Percentiles rank a stretch among this genome's conserved stretches.
These are phyloP conservation scores for Taphrina pruni DNA, from an alignment of 1,139 yeast species.

Conservation along the genomic window DNA sequence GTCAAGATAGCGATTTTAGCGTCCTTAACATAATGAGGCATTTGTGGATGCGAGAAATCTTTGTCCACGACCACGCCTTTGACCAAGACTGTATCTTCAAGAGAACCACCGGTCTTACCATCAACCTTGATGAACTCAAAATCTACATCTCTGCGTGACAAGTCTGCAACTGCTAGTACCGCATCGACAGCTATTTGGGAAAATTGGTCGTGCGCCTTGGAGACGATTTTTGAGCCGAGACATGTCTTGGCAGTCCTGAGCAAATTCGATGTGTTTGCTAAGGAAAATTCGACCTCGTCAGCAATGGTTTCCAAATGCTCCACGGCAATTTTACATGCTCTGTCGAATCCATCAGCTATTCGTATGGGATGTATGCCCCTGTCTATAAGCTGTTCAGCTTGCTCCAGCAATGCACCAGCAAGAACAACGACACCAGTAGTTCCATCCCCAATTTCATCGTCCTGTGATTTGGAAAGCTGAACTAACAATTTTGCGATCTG, in stretches of 20 bases:
- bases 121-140: conserved; percentile 94
- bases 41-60: conserved; percentile 97
- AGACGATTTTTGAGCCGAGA: conserved; percentile 91
- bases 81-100: conserved; percentile 82
- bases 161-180: conserved; percentile 88
- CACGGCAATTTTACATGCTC: conserved; percentile 91
- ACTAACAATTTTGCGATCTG: conserved; percentile 95
- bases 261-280: conserved; percentile 54
- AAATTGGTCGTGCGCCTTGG: conserved; percentile 89
- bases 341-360: conserved; percentile 96
- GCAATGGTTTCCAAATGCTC: conserved; percentile 75
- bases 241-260: conserved; percentile 94
- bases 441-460: conserved; percentile 99
- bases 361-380: conserved; percentile 97
- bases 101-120: conserved; percentile 93
- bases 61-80: conserved; percentile 93
- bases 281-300: conserved; percentile 59
- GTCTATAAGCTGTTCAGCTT: conserved; percentile 90
- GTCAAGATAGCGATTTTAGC: conserved; percentile 93
- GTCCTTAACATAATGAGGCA: conserved; percentile 81
- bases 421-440: conserved; percentile 98
- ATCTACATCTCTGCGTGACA: conserved; percentile 91
- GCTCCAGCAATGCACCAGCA: conserved; percentile 92
- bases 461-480: conserved; percentile 93
- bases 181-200: conserved; percentile 98